phyloP scores from a whole-genome alignment of 345 rosid species.

The Microthlaspi erraticum region DNA sequence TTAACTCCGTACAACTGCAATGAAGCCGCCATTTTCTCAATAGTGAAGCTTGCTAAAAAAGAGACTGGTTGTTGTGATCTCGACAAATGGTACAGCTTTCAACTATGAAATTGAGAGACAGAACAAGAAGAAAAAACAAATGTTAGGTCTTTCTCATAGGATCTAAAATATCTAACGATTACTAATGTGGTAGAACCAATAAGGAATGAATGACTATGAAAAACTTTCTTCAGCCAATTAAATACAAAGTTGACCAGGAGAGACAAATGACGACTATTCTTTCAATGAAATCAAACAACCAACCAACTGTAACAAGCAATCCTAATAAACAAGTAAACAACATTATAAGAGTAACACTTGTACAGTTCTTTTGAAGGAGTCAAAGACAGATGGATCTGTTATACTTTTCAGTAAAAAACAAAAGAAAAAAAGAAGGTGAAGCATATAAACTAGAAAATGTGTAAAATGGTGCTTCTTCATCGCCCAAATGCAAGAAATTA shows the following conservation, averaged over 20 bases:
- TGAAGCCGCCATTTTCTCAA: conserved; percentile 33
- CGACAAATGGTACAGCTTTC: conserved; percentile 36
- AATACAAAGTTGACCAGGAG: conserved; percentile 14
- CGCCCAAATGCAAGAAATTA: conserved; percentile 15
- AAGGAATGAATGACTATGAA: neutral
- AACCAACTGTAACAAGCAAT: neutral
- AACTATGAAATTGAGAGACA: conserved; percentile 12
- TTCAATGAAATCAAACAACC: conserved; percentile 12
- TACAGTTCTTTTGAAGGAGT: conserved; percentile 1
- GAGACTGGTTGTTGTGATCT: conserved; percentile 34
- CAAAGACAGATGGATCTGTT: conserved; percentile 18
- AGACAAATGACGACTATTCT: neutral
- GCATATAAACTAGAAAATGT: neutral
- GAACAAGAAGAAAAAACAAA: neutral
- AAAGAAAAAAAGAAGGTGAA: neutral
- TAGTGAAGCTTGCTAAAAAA: conserved; percentile 25
- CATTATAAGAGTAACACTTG: conserved; percentile 3
- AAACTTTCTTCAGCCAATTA: conserved; percentile 6
- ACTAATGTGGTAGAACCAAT: neutral
- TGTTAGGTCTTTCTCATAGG: conserved; percentile 20
- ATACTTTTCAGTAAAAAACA: neutral
- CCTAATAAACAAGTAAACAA: neutral
- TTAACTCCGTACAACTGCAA: conserved; percentile 43
- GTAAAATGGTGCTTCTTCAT: conserved; percentile 13
- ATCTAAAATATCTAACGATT: conserved; percentile 2